Evolutionary conservation across 208 protist species (phyloP), one percentile per base, ranked within the genome.

Genomic region (Blechomonas ayalai): DNA sequence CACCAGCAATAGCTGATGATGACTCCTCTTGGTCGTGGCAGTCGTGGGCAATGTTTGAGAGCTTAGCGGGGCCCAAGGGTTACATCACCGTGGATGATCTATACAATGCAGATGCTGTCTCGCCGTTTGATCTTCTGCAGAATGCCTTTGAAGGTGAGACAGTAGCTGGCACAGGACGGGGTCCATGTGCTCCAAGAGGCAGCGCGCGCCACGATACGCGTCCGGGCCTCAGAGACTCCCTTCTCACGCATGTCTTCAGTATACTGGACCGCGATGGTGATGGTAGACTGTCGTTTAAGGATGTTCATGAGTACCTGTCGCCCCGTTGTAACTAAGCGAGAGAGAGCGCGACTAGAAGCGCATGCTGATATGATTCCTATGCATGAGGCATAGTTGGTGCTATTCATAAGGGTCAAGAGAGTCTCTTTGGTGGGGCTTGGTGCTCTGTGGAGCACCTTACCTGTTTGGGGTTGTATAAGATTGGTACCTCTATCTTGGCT

Each of bases 191-290:
- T 7, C 18, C 16, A 18, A 33, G 10, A n/a, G 13, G 2, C 2
- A 1, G 20, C 19, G 18, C 16, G 18, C 19, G 9, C 26, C 18
- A 20, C 18, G 31, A 37, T 10, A 27, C 16, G 37, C 32, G 42
- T 13, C 40, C 57, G 20, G 8, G 58, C 5, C 26, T 33, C 37
- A 35, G 52, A 19, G n/a, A n/a, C n/a, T n/a, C n/a, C n/a, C 9
- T 60, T 8, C 16, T 73, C 2, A 59, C 61, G 39, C 67, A 82
- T 32, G 56, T 77, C 0, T 84, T 89, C 53, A 57, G 50, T 34
- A 55, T 82, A 10, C 32, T 71, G 12, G 80, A 89, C 57, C 33
- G 36, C 6, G 62, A 89, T 46, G 32, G 51, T 18, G 74, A 82
- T 39, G 80, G 80, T 13, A 52, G 46, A 33, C 48, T 84, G 12